phyloP scores from a whole-genome alignment of 225 moss, liverwort and hornwort species.

The Rhytidiadelphus loreus region DNA sequence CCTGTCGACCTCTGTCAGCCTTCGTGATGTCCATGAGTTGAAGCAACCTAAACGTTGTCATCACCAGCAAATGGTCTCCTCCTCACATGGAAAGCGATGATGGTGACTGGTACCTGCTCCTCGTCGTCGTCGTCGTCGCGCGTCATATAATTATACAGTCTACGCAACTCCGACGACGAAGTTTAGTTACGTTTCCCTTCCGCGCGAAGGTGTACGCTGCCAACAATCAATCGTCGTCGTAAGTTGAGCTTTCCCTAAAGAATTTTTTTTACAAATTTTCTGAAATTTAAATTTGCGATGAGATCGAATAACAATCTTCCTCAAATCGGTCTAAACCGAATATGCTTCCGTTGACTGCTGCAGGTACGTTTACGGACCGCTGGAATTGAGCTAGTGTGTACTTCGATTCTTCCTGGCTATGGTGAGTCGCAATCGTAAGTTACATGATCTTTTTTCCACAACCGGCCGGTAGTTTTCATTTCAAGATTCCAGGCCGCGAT shows the following conservation, averaged over 20 bases:
- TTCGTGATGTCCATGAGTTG: background rate
- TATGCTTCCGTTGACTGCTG: conserved; percentile 12
- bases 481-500: background rate
- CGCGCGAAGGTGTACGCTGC: background rate
- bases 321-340: background rate
- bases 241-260: background rate
- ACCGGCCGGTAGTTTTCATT: background rate
- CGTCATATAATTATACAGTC: background rate
- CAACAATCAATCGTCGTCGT: background rate
- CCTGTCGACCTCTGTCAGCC: background rate
- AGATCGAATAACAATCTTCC: conserved; percentile 25
- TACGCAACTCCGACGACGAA: background rate
- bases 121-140: background rate
- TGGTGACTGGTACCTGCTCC: background rate
- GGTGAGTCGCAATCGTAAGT: background rate
- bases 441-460: background rate
- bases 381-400: background rate
- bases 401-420: background rate
- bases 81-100: background rate
- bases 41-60: background rate
- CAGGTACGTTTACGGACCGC: background rate
- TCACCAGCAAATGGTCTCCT: background rate
- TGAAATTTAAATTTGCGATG: background rate
- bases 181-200: background rate
- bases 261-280: background rate